Percentiles rank a stretch among this genome's conserved stretches.
Evolutionary conservation across 192 early-diverging fungal species (phyloP).

Genomic region (Coemansia asiatica): DNA sequence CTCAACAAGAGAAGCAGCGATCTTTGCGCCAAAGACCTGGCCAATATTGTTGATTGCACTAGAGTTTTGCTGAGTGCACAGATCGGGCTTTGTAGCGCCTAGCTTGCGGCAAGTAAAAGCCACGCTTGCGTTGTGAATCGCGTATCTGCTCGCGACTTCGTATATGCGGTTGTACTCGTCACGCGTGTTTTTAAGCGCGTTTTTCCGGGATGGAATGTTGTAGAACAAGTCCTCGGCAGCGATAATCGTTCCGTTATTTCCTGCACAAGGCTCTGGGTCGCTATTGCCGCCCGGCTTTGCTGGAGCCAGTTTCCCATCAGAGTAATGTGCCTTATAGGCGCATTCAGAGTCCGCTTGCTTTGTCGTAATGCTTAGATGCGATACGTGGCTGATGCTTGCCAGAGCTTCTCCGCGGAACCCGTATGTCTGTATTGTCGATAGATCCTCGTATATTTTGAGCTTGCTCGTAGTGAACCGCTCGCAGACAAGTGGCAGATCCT

Average conservation of each 20-base stretch:
- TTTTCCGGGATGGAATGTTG: slow-evolving; percentile 82
- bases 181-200: slow-evolving; percentile 77
- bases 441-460: slow-evolving; percentile 79
- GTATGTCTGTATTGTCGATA: slow-evolving; percentile 82
- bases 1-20: slow-evolving; percentile 76
- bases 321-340: slow-evolving; percentile 78
- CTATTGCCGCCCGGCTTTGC: slow-evolving; percentile 67
- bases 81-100: slow-evolving; percentile 70
- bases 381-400: slow-evolving; percentile 94
- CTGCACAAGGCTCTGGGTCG: slow-evolving; percentile 91
- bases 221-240: slow-evolving; percentile 95
- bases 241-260: slow-evolving; percentile 93
- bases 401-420: slow-evolving; percentile 97
- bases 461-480: slow-evolving; percentile 97
- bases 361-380: slow-evolving; percentile 85
- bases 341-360: slow-evolving; percentile 74
- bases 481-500: slow-evolving; percentile 88
- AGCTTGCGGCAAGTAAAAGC: slow-evolving; percentile 91
- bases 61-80: slow-evolving; percentile 67
- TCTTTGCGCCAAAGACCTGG: slow-evolving; percentile 77
- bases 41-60: slow-evolving; percentile 76
- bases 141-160: slow-evolving; percentile 88
- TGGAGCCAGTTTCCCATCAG: slow-evolving; percentile 83
- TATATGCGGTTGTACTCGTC: slow-evolving; percentile 92
- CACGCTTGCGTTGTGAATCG: slow-evolving; percentile 85